phyloP scores from a whole-genome alignment of 2,329 filamentous ascomycete genomes.

The Exophiala mesophila region DNA sequence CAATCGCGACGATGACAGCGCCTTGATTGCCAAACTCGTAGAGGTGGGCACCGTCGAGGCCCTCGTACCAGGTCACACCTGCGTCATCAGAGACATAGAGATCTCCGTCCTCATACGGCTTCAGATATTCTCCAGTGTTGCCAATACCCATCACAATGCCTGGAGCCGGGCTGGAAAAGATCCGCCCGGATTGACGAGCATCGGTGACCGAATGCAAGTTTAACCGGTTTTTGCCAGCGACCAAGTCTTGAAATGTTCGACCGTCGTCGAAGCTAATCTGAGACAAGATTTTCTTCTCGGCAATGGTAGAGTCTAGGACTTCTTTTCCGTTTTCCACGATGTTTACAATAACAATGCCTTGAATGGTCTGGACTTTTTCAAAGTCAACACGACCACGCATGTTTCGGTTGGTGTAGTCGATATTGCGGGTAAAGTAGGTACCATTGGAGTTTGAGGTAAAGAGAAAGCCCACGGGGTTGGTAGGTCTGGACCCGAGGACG shows the following conservation, averaged over 20 bases:
- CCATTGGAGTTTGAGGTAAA: constrained; percentile 98
- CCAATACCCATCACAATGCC: constrained; percentile 92
- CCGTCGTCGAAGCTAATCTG: constrained; percentile 95
- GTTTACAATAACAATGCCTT: constrained; percentile 89
- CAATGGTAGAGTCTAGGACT: constrained; percentile 50
- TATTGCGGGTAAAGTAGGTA: constrained; percentile 88
- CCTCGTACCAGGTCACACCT: constrained; percentile 74
- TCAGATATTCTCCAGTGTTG: constrained; percentile 74
- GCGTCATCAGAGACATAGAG: constrained; percentile 89
- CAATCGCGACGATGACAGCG: constrained; percentile 77
- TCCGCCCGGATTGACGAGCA: constrained; percentile 71
- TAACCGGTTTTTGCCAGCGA: constrained; percentile 60
- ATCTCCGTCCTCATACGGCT: constrained; percentile 66
- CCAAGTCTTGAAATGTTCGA: constrained; percentile 71
- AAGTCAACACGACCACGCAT: constrained; percentile 76
- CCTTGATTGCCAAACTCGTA: constrained; percentile 96
- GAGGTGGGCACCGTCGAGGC: constrained; percentile 75
- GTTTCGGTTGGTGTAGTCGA: constrained; percentile 88
- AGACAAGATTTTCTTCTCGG: constrained; percentile 65
- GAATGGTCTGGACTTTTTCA: constrained; percentile 85
- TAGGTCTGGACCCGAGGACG: constrained; percentile 66
- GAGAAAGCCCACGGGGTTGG: constrained; percentile 73
- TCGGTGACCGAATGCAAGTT: constrained; percentile 93
- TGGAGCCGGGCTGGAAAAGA: constrained; percentile 90
- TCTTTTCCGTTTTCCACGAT: constrained; percentile 80